A percentile compares a stretch with the other conserved stretches of the same genome.
Conservation (phyloP, 768 basidiomycete genomes). For the Suillus subaureus region DNA sequence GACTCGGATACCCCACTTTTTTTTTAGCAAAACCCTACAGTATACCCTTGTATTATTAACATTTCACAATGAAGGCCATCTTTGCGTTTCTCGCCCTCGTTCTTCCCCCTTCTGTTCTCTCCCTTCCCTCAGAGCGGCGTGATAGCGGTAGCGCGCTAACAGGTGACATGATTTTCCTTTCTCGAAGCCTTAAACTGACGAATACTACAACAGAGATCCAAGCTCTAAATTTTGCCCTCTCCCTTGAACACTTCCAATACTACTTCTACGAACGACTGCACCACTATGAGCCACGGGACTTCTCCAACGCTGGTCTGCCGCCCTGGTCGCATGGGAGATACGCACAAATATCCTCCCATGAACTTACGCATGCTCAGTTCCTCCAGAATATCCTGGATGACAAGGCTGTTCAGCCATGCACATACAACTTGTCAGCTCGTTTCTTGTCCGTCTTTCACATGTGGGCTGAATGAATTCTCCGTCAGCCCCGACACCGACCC, state of each 20-base stretch:
- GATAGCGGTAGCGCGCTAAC: not conserved
- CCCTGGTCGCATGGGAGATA: constrained; percentile 52
- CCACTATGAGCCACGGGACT: constrained; percentile 48
- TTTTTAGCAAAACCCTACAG: not conserved
- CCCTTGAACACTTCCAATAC: constrained; percentile 49
- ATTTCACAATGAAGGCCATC: not conserved
- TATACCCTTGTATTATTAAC: not conserved
- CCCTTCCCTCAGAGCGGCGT: constrained; percentile 4
- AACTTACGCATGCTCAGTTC: constrained; percentile 55
- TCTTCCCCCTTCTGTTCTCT: not conserved
- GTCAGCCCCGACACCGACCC: constrained; percentile 48
- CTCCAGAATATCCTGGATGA: constrained; percentile 48
- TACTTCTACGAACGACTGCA: constrained; percentile 48
- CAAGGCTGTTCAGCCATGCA: constrained; percentile 52
- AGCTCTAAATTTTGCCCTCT: constrained; percentile 50
- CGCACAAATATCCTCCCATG: constrained; percentile 55
- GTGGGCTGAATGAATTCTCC: not conserved
- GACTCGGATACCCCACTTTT: not conserved
- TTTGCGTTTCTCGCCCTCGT: not conserved
- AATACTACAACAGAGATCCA: constrained; percentile 9
- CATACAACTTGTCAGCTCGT: constrained; percentile 57
- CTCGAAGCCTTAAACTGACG: constrained; percentile 25
- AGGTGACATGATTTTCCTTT: constrained; percentile 32
- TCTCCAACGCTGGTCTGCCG: constrained; percentile 48
- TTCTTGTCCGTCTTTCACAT: not conserved